A percentile compares a stretch with the other conserved stretches of the same genome.
Conservation (phyloP, 2,329 filamentous ascomycete species). For the Simplicillium sp. region DNA sequence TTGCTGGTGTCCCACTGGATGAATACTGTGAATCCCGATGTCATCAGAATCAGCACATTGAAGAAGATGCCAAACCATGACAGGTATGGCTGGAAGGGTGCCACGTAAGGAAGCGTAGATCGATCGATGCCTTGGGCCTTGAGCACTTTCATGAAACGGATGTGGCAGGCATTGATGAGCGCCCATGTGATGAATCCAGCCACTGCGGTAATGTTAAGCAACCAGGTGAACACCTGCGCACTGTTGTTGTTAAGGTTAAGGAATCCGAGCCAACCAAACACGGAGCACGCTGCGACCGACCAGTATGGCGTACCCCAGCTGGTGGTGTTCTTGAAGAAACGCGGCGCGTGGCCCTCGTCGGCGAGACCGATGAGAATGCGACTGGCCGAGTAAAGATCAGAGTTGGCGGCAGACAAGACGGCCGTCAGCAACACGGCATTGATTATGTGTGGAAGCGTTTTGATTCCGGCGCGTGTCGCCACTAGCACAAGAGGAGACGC, state of each 20-base stretch:
- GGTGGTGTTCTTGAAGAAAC: slow-evolving; percentile 50
- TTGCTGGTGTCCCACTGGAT: slow-evolving; percentile 49
- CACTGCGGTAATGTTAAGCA: slow-evolving; percentile 61
- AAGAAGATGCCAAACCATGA: slow-evolving; percentile 59
- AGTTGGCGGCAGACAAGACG: slow-evolving; percentile 70
- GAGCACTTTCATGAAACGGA: slow-evolving; percentile 56
- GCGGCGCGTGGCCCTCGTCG: slow-evolving; percentile 52
- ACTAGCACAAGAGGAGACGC: slow-evolving; percentile 58
- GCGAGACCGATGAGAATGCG: slow-evolving; percentile 60
- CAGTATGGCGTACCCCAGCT: slow-evolving; percentile 51
- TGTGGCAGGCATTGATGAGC: slow-evolving; percentile 54
- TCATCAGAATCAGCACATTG: slow-evolving; percentile 53
- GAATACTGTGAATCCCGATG: slow-evolving; percentile 61
- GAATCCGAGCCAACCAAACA: slow-evolving; percentile 56
- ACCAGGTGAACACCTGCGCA: slow-evolving; percentile 58
- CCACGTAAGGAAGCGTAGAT: slow-evolving; percentile 48
- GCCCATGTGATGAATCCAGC: slow-evolving; percentile 64
- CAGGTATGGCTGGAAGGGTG: slow-evolving; percentile 53
- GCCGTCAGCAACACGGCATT: slow-evolving; percentile 72
- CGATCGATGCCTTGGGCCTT: slow-evolving; percentile 46
- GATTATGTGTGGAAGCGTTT: slow-evolving; percentile 57
- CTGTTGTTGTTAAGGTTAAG: slow-evolving; percentile 53
- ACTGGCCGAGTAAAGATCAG: slow-evolving; percentile 64
- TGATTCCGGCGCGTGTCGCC: slow-evolving; percentile 51
- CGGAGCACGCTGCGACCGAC: slow-evolving; percentile 43